Conservation (phyloP, 768 basidiomycete genomes). For the Mycena olivaceomarginata region DNA sequence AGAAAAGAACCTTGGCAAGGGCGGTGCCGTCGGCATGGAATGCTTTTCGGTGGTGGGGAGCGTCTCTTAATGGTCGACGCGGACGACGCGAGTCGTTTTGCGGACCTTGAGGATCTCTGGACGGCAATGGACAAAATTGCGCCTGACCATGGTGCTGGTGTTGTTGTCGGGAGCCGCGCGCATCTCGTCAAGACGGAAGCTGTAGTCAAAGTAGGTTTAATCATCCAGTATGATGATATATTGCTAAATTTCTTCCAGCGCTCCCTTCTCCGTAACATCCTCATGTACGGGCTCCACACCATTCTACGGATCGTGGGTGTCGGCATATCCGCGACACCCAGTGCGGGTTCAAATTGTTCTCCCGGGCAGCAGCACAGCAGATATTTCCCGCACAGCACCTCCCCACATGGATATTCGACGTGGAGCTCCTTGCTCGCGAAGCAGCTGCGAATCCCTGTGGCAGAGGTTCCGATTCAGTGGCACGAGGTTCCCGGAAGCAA, state of each 20-base stretch:
- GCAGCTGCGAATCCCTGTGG: constrained; percentile 84
- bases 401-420: constrained; percentile 97
- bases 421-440: constrained; percentile 95
- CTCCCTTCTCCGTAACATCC: constrained; percentile 90
- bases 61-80: constrained; percentile 95
- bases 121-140: constrained; percentile 79
- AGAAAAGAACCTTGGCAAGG: constrained; percentile 91
- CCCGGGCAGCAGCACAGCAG: constrained; percentile 84
- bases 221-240: constrained; percentile 17
- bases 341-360: constrained; percentile 98
- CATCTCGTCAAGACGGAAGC: constrained; percentile 95
- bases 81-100: constrained; percentile 93
- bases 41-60: constrained; percentile 86
- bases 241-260: constrained; percentile 73
- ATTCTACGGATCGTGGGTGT: constrained; percentile 93
- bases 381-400: constrained; percentile 94
- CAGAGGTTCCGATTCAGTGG: constrained; percentile 94
- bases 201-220: constrained; percentile 87
- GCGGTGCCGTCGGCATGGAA: constrained; percentile 96
- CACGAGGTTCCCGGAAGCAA: constrained; percentile 96
- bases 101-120: constrained; percentile 90
- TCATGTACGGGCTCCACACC: constrained; percentile 96
- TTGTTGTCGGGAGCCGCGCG: constrained; percentile 92
- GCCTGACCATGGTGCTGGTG: constrained; percentile 70
- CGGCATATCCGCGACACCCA: constrained; percentile 96